Percentiles rank a stretch among this genome's conserved stretches.
Conservation (phyloP, 345 rosid species). For the Balakata baccata region DNA sequence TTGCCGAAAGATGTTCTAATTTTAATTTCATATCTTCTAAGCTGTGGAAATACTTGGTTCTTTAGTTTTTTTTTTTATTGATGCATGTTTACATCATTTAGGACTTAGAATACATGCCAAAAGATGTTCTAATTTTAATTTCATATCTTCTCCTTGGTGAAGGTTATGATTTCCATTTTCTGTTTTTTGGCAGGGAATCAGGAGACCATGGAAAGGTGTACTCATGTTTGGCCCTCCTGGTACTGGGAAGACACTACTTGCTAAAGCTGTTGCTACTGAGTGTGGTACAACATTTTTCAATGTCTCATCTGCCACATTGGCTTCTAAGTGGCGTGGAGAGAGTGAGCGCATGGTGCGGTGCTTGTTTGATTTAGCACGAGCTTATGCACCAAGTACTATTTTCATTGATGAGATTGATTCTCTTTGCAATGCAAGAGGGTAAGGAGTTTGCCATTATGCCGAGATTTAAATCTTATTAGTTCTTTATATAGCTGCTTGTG, state of each 20-base stretch:
- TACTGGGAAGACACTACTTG: conserved; percentile 91
- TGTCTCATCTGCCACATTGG: conserved; percentile 93
- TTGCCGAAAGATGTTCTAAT: conserved; percentile 3
- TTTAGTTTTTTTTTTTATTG: neutral
- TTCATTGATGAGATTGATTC: conserved; percentile 98
- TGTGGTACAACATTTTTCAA: conserved; percentile 97
- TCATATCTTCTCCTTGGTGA: neutral
- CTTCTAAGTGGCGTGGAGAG: conserved; percentile 99
- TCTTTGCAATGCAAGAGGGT: conserved; percentile 96
- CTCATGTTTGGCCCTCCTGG: conserved; percentile 99
- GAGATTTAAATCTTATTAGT: neutral
- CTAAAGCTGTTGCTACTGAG: conserved; percentile 98
- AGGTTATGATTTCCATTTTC: conserved; percentile 2
- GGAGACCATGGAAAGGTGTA: conserved; percentile 99
- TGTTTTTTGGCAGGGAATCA: conserved; percentile 64
- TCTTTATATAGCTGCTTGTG: neutral
- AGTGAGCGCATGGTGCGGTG: conserved; percentile 98
- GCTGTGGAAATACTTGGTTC: neutral
- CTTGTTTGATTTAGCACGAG: conserved; percentile 92
- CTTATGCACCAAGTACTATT: conserved; percentile 96
- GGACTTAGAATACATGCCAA: neutral
- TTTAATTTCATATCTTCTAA: neutral
- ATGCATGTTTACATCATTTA: neutral
- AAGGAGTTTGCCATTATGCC: conserved; percentile 16
- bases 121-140: neutral